A percentile compares a stretch with the other conserved stretches of the same genome.
Conservation (phyloP, 2,329 filamentous ascomycete genomes). For the Colletotrichum kahawae region DNA sequence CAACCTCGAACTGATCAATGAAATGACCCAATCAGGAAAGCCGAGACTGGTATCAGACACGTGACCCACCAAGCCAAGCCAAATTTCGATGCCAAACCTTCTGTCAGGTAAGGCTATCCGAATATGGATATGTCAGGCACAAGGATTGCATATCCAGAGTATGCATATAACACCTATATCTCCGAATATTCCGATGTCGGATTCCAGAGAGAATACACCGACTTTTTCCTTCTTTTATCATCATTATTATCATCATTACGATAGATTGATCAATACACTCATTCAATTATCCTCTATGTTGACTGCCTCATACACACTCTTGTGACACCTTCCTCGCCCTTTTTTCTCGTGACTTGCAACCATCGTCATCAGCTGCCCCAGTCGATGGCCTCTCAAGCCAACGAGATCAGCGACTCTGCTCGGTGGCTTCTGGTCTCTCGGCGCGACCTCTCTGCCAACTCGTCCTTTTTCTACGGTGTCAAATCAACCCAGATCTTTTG, state of each 20-base stretch:
- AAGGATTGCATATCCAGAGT: too few relatives aligned
- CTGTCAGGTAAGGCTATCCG: too few relatives aligned
- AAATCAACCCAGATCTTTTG: neutral
- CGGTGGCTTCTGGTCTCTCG: neutral
- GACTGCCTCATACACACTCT: too few relatives aligned
- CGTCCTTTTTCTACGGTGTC: neutral
- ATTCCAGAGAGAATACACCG: too few relatives aligned
- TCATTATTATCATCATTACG: too few relatives aligned
- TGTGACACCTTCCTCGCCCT: neutral
- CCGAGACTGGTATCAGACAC: neutral
- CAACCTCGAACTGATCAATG: neutral
- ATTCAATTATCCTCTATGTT: too few relatives aligned
- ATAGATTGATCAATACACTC: too few relatives aligned
- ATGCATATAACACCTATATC: too few relatives aligned
- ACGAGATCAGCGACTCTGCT: neutral
- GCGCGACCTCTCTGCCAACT: neutral
- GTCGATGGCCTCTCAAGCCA: neutral
- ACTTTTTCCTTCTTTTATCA: too few relatives aligned
- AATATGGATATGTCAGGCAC: too few relatives aligned
- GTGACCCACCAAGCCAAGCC: neutral
- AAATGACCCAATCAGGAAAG: accelerated
- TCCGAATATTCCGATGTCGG: too few relatives aligned
- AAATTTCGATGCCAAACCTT: neutral
- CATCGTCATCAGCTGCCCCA: neutral
- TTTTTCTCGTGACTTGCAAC: neutral